Evolutionary conservation across 805 yeast species (phyloP).

Genomic region (Wickerhamomyces queroliae): DNA sequence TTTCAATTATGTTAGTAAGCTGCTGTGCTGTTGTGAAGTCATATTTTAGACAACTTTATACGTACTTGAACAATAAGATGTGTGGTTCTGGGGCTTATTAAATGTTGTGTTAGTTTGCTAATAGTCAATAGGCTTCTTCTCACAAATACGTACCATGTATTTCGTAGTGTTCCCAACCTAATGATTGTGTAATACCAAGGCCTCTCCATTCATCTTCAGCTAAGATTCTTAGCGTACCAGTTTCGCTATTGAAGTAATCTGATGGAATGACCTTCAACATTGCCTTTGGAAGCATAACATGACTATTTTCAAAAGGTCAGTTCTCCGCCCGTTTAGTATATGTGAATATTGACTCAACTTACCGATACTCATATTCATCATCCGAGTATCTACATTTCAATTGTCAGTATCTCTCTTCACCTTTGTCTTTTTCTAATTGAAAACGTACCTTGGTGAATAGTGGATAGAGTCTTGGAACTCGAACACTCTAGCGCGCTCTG

Average conservation of each 20-base stretch:
- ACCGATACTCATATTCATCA: slow-evolving; percentile 80
- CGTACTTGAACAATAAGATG: slow-evolving; percentile 70
- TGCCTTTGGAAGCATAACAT: slow-evolving; percentile 93
- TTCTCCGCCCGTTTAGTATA: slow-evolving; percentile 1
- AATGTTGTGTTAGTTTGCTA: slow-evolving; percentile 11
- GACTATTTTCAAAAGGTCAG: slow-evolving; percentile 37
- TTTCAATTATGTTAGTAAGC: neutral
- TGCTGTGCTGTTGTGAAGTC: neutral
- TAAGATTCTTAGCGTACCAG: slow-evolving; percentile 87
- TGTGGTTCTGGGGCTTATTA: slow-evolving; percentile 89
- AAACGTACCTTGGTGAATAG: slow-evolving; percentile 69
- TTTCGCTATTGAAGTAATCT: slow-evolving; percentile 89
- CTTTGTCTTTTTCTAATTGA: too few species aligned
- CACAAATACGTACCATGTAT: slow-evolving; percentile 50
- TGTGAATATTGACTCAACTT: slow-evolving; percentile 8
- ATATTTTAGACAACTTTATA: neutral
- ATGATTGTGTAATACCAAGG: slow-evolving; percentile 90
- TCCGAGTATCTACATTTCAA: slow-evolving; percentile 61
- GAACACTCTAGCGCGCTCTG: slow-evolving; percentile 79
- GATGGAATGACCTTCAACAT: slow-evolving; percentile 92
- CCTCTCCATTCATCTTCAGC: slow-evolving; percentile 99
- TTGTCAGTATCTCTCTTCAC: neutral
- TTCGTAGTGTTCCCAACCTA: slow-evolving; percentile 98
- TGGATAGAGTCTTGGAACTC: slow-evolving; percentile 94
- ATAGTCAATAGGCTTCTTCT: too few species aligned